A percentile compares a stretch with the other conserved stretches of the same genome.
phyloP scores from a whole-genome alignment of 2,329 filamentous ascomycete genomes.

The Colletotrichum tamarilloi region DNA sequence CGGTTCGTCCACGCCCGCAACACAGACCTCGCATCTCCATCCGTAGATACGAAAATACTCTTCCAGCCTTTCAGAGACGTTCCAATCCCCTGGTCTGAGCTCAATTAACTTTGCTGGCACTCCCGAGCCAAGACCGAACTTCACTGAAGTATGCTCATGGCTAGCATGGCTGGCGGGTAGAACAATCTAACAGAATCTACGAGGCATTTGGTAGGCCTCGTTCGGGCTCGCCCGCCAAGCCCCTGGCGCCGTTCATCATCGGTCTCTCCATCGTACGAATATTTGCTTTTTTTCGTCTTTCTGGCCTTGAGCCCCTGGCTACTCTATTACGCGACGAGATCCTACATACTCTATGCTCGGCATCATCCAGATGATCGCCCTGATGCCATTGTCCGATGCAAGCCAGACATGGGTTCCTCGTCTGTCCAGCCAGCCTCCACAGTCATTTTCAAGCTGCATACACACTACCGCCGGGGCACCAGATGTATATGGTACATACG shows the following conservation, averaged over 20 bases:
- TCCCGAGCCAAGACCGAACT: not conserved
- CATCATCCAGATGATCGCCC: slow-evolving; percentile 17
- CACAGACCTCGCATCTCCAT: not conserved
- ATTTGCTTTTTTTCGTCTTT: not conserved
- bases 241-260: not conserved
- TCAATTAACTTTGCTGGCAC: not conserved
- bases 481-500: slow-evolving; percentile 1
- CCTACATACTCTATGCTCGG: not conserved
- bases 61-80: no score
- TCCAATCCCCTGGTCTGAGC: not conserved
- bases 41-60: not conserved
- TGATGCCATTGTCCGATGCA: slow-evolving; percentile 26
- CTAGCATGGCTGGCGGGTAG: not conserved
- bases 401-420: slow-evolving; percentile 12
- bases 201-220: not conserved
- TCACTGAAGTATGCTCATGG: not conserved
- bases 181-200: not conserved
- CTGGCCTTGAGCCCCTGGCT: not conserved
- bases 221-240: slow-evolving; percentile 1
- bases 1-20: not conserved
- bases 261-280: not conserved
- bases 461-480: not conserved
- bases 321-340: slow-evolving; percentile 7
- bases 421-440: not conserved
- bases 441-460: slow-evolving; percentile 3